Conservation (phyloP, 1,284 basidiomycete genomes). For the Chalciporus sp. region DNA sequence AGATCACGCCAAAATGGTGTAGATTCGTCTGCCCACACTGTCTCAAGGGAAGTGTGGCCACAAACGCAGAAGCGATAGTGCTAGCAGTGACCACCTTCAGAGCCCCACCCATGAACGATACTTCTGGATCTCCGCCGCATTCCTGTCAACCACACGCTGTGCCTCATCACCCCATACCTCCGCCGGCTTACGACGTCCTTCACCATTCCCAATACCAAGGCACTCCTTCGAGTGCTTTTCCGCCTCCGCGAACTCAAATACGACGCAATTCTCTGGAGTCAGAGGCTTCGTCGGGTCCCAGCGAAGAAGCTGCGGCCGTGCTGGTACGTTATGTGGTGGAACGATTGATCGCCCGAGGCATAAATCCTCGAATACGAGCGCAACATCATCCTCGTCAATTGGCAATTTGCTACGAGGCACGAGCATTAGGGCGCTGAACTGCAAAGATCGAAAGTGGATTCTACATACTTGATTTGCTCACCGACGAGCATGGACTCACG, state of each 20-base stretch:
- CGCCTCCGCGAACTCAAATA: slow-evolving; percentile 77
- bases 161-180: slow-evolving; percentile 71
- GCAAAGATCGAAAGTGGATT: not conserved
- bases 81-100: slow-evolving; percentile 37
- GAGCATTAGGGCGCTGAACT: not conserved
- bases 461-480: slow-evolving; percentile 50
- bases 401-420: slow-evolving; percentile 61
- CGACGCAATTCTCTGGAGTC: slow-evolving; percentile 76
- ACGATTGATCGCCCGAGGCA: slow-evolving; percentile 79
- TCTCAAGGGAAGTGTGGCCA: not conserved
- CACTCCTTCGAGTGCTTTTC: slow-evolving; percentile 65
- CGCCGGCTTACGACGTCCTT: slow-evolving; percentile 38
- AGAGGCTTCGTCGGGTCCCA: slow-evolving; percentile 76
- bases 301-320: slow-evolving; percentile 70
- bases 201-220: slow-evolving; percentile 29
- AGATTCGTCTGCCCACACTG: not conserved
- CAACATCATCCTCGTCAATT: slow-evolving; percentile 80
- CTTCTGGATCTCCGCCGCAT: slow-evolving; percentile 52
- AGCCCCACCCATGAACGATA: slow-evolving; percentile 49
- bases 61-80: not conserved
- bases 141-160: slow-evolving; percentile 53
- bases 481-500: slow-evolving; percentile 70
- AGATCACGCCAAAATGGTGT: too few relatives aligned
- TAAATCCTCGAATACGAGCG: slow-evolving; percentile 86
- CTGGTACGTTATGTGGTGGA: slow-evolving; percentile 74